Conservation (phyloP, 2,329 filamentous ascomycete genomes). For the Arthrinium puccinioides region DNA sequence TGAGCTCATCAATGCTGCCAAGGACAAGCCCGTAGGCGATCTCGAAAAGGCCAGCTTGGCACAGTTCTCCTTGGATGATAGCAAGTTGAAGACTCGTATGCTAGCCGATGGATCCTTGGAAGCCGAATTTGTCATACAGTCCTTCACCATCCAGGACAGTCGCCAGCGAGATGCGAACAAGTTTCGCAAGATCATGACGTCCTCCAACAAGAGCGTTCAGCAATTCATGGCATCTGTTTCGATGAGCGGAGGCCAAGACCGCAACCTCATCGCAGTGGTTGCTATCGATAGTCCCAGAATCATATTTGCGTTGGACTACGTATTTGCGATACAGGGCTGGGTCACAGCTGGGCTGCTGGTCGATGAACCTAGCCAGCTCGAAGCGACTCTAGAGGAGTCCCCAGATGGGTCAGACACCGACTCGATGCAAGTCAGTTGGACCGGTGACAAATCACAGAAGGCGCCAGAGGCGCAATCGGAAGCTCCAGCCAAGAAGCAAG, state of each 20-base stretch:
- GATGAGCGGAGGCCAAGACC: slow-evolving; percentile 77
- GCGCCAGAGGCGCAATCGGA: slow-evolving; percentile 13
- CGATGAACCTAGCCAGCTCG: slow-evolving; percentile 49
- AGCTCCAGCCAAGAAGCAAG: slow-evolving; percentile 17
- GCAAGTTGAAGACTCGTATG: slow-evolving; percentile 85
- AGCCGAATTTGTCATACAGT: slow-evolving; percentile 86
- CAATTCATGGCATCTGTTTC: slow-evolving; percentile 98
- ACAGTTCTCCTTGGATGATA: slow-evolving; percentile 90
- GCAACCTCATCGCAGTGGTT: slow-evolving; percentile 79
- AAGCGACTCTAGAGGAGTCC: slow-evolving; percentile 48
- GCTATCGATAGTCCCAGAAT: slow-evolving; percentile 91
- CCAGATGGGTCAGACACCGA: slow-evolving; percentile 53
- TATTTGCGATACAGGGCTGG: slow-evolving; percentile 84
- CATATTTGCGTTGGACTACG: slow-evolving; percentile 92
- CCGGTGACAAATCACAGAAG: slow-evolving; percentile 26
- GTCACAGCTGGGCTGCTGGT: slow-evolving; percentile 63
- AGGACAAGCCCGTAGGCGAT: slow-evolving; percentile 71
- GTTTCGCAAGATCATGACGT: slow-evolving; percentile 96
- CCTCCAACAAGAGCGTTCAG: slow-evolving; percentile 89
- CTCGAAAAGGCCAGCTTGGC: slow-evolving; percentile 77
- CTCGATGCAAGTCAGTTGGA: slow-evolving; percentile 43
- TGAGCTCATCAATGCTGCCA: slow-evolving; percentile 73
- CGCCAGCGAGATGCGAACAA: slow-evolving; percentile 87
- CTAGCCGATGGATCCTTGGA: slow-evolving; percentile 87
- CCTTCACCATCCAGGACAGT: slow-evolving; percentile 91